These are phyloP conservation scores for Dactylis glomerata DNA, from an alignment of 176 grass and related monocot genomes.

Conservation along the genomic window DNA sequence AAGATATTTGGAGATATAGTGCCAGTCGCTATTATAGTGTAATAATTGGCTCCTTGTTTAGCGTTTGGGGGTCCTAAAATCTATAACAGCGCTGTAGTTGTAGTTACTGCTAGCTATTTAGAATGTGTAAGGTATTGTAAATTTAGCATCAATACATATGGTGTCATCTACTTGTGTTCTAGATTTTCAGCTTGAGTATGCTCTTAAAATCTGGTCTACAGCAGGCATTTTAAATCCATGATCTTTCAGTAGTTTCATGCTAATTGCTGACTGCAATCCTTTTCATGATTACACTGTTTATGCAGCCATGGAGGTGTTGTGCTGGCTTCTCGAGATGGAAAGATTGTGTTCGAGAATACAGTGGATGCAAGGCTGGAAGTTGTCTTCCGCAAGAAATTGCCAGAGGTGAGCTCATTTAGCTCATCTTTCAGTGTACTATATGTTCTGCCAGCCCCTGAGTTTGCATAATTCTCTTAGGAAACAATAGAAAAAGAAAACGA, in stretches of 20 bases:
- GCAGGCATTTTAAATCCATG: background rate
- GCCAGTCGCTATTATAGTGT: background rate
- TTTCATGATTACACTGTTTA: background rate
- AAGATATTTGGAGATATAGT: background rate
- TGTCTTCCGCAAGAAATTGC: slow-evolving; percentile 93
- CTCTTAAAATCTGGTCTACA: slow-evolving; percentile 9
- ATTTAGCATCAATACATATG: background rate
- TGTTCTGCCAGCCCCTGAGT: background rate
- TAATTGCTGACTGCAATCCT: background rate
- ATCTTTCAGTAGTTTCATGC: background rate
- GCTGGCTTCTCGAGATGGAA: slow-evolving; percentile 94
- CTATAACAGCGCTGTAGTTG: background rate
- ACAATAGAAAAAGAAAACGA: background rate
- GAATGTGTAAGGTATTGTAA: background rate
- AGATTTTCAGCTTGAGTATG: background rate
- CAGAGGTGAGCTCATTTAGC: slow-evolving; percentile 53
- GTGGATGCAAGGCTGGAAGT: slow-evolving; percentile 96
- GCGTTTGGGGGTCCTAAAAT: background rate
- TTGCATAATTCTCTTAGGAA: background rate
- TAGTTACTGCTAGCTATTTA: background rate
- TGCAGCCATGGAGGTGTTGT: slow-evolving; percentile 92
- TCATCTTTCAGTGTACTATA: background rate
- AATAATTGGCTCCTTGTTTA: background rate
- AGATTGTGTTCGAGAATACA: slow-evolving; percentile 90
- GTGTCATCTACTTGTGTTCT: background rate